phyloP scores from a whole-genome alignment of 2,329 filamentous ascomycete species.

The Phialophora chinensis region DNA sequence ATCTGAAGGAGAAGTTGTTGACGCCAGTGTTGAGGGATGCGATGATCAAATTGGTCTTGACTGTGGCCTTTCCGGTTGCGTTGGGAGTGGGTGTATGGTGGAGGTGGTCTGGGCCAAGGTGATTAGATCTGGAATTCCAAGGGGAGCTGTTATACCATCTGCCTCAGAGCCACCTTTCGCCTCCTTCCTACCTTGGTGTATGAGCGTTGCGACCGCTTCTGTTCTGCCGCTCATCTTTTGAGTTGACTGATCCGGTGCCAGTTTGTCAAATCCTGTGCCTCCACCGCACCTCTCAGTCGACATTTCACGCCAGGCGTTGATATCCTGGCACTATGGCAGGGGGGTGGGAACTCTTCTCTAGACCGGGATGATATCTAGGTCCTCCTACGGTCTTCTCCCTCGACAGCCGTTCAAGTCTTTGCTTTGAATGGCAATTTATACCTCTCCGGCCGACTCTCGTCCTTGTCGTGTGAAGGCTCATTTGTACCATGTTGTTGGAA shows the following conservation, averaged over 20 bases:
- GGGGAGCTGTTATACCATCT: not conserved
- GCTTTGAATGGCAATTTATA: no score
- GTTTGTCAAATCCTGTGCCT: not conserved
- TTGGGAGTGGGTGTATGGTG: constrained; percentile 1
- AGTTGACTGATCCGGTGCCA: not conserved
- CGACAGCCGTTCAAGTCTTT: no score
- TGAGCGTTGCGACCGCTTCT: not conserved
- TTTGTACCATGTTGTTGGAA: no score
- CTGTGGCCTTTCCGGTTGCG: constrained; percentile 1
- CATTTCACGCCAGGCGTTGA: not conserved
- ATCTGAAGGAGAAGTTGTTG: constrained; percentile 3
- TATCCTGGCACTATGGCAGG: no score
- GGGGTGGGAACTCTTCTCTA: no score
- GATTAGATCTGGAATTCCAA: not conserved
- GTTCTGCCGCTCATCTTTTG: not conserved
- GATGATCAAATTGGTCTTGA: constrained; percentile 5
- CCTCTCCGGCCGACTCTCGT: no score
- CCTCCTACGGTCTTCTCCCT: no score
- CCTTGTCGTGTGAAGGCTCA: no score
- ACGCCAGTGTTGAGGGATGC: constrained; percentile 3
- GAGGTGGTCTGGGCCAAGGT: constrained; percentile 4
- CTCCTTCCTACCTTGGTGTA: not conserved
- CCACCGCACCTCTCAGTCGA: not conserved
- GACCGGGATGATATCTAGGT: no score
- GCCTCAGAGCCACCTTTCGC: not conserved